Base-by-base conservation (phyloP, 2,329 filamentous ascomycete genomes). In the Ramularia collo-cygni region DNA sequence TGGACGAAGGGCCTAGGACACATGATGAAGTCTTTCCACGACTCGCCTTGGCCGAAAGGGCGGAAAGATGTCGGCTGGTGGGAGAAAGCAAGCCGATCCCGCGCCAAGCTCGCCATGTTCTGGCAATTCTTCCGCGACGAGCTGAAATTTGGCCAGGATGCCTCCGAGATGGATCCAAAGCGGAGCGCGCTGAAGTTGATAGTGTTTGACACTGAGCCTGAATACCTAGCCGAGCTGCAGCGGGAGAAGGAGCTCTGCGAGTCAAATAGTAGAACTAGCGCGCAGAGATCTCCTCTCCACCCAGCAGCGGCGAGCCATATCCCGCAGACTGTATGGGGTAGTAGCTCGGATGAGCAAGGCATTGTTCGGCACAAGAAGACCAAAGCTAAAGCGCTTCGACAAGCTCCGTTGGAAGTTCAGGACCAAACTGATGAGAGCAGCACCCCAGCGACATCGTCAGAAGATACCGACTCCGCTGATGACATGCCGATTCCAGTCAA, bases 321-420 rank as follows among this genome's bases (percentile, higher is more conserved):
- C 6, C 21, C 21, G 21, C 21, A 24, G 10, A 24, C 21, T 6
- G 10, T 10, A 24, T 24, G 21, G 21, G 21, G 21, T 24, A 24
- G 21, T 24, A 24, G 21, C 21, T 24, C 21, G 6, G 21, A 24
- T 10, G 21, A 38, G 6, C 5, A 7, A 7, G 37, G 16, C 32
- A 30, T 26, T 8, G 31, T 40, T 9, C 15, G 19, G 16, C 37
- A 24, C 30, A 40, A 35, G 30, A 32, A 17, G 21, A 40, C 31
- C 8, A 35, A 35, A 28, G 29, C 37, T 7, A 35, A 40, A 28
- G 24, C 30, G 3, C 18, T 9, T 16, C n/a, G 24, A 16, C 17
- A 15, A 21, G n/a, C 2, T 38, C 8, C 28, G 8, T 1, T 17
- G 4, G 12, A 4, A 19, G 8, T 8, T n/a, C 10, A n/a, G 6